A percentile compares a stretch with the other conserved stretches of the same genome.
phyloP scores from a whole-genome alignment of 2,329 filamentous ascomycete species.

The Sarocladiaceae sp. region DNA sequence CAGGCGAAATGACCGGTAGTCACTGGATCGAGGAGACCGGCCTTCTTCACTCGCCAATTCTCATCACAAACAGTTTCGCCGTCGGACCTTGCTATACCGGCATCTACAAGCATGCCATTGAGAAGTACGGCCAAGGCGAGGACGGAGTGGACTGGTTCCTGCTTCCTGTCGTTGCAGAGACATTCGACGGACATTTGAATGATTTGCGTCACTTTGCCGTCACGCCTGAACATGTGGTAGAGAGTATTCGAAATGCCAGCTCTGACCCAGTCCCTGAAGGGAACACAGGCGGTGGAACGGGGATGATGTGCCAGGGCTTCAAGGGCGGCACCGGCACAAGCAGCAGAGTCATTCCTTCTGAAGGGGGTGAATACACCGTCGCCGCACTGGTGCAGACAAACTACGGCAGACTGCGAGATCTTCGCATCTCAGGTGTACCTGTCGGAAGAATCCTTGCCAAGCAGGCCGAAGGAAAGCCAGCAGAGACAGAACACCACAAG shows the following conservation, averaged over 20 bases:
- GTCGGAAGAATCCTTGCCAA: constrained; percentile 53
- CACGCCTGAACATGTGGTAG: constrained; percentile 45
- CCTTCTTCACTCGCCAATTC: constrained; percentile 49
- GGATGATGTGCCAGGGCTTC: constrained; percentile 60
- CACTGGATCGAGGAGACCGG: constrained; percentile 57
- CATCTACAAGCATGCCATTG: constrained; percentile 50
- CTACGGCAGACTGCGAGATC: constrained; percentile 52
- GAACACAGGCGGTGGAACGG: constrained; percentile 58
- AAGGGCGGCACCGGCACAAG: constrained; percentile 61
- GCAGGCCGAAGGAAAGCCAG: constrained; percentile 20
- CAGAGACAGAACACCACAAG: constrained; percentile 13
- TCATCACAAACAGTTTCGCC: constrained; percentile 53
- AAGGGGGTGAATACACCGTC: constrained; percentile 42
- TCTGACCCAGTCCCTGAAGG: constrained; percentile 51
- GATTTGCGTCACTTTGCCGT: constrained; percentile 52
- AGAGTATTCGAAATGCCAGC: constrained; percentile 45
- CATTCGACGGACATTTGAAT: constrained; percentile 56
- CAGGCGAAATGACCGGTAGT: constrained; percentile 53
- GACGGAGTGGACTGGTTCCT: constrained; percentile 45
- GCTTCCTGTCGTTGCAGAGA: constrained; percentile 55
- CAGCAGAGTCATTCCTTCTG: constrained; percentile 37
- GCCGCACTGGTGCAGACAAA: constrained; percentile 59
- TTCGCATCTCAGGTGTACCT: constrained; percentile 54
- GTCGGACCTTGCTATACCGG: constrained; percentile 53
- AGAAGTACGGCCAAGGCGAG: constrained; percentile 37